Conservation (phyloP, 1,139 yeast genomes). For the Yarrowia galli region DNA sequence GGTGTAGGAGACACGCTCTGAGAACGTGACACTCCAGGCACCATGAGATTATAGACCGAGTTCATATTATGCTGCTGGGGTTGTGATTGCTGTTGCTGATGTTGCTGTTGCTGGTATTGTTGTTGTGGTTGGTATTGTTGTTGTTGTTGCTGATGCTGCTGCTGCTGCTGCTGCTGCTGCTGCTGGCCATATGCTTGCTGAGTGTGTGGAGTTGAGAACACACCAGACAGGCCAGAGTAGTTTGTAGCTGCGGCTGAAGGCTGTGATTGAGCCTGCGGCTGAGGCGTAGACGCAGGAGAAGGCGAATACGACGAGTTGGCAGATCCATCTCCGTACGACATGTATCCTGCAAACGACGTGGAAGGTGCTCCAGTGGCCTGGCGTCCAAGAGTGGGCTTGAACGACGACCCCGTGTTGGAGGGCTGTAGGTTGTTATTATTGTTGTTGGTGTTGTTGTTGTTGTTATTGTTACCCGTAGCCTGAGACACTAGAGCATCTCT, state of each 20-base stretch:
- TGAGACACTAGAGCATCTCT: slow-evolving; percentile 21
- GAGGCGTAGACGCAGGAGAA: slow-evolving; percentile 13
- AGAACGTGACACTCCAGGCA: slow-evolving; percentile 29
- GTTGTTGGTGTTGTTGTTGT: not conserved
- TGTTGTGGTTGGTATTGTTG: slow-evolving; percentile 29
- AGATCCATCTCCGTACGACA: slow-evolving; percentile 18
- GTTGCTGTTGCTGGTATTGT: slow-evolving; percentile 14
- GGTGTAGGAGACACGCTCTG: slow-evolving; percentile 43
- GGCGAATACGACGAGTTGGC: slow-evolving; percentile 28
- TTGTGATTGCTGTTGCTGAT: slow-evolving; percentile 36
- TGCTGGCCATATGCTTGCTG: slow-evolving; percentile 37
- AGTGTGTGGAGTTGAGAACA: slow-evolving; percentile 22
- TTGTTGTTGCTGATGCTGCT: slow-evolving; percentile 13
- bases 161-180: slow-evolving; percentile 26
- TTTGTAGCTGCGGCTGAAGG: slow-evolving; percentile 22
- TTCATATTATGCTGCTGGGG: slow-evolving; percentile 12
- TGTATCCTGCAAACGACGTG: slow-evolving; percentile 31
- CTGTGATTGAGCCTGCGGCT: slow-evolving; percentile 16
- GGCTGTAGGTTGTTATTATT: slow-evolving; percentile 17
- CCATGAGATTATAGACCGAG: slow-evolving; percentile 32
- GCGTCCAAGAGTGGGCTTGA: slow-evolving; percentile 10
- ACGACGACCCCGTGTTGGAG: slow-evolving; percentile 9
- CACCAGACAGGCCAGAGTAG: slow-evolving; percentile 36
- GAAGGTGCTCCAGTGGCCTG: slow-evolving; percentile 6
- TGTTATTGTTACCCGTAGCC: slow-evolving; percentile 3